Base-by-base conservation (phyloP, 2,329 filamentous ascomycete genomes). In the Thermochaetoides dissita region DNA sequence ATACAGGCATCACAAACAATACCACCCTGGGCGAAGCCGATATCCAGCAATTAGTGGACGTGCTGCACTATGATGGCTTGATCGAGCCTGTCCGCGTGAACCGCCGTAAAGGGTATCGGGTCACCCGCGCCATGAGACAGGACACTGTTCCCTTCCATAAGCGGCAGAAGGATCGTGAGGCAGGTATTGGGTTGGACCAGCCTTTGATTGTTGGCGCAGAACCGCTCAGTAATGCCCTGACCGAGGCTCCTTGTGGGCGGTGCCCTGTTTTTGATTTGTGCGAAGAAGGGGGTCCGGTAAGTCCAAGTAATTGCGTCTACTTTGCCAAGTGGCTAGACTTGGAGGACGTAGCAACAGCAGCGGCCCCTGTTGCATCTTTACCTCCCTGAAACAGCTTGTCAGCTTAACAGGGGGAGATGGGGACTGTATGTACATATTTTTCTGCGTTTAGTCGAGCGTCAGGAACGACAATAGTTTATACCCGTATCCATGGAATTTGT, bases 261-360 rank as follows among this genome's bases (percentile, higher is more conserved):
- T 98, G 91, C 60, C 91, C 91, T 0, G 89, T 95, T 2, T 94
- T 94, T 58, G 82, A 91, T 44, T 71, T 96, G 2, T 98, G 91
- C 58, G 82, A 85, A 50, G 85, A 94, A 46, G 87, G 86, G 6
- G 89, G 89, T 0, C 85, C 87, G 0, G 86, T 98, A 17, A 93
- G 81, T 54, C 85, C 89, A 0, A 81, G 78, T 50, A 94, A 82
- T 39, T 98, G 91, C 61, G 81, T 86, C 41, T 98, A 98, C 58
- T 95, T 94, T 56, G 74, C 83, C 49, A 74, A 79, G 40, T 98
- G 91, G 91, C 62, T 95, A 37, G 72, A 66, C 1, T 54, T 65
- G 49, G 63, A 69, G 52, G 59, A 45, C 30, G 17, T 28, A 30
- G 24, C 40, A 38, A 35, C 39, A 30, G 42, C 31, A 7, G n/a